These are phyloP conservation scores for Cladophialophora chaetospira DNA, from an alignment of 2,329 filamentous ascomycete species.

Conservation along the genomic window DNA sequence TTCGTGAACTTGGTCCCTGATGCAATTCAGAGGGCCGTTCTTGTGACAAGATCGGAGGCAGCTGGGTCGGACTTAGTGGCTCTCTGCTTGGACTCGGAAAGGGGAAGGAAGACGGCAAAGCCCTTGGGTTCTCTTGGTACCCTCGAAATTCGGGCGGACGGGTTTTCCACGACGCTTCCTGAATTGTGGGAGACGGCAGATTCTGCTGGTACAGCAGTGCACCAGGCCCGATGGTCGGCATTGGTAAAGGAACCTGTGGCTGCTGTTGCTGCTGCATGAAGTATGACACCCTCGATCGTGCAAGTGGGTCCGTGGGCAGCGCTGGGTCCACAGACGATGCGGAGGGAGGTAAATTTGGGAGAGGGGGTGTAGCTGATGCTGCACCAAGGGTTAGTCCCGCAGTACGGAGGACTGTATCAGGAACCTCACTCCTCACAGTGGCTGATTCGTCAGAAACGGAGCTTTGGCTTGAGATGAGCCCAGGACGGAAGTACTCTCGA, in stretches of 20 bases:
- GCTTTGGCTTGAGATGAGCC: conserved; percentile 29
- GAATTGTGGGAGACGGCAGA: conserved; percentile 18
- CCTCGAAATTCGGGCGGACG: conserved; percentile 20
- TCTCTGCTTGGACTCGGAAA: conserved; percentile 8
- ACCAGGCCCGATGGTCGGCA: conserved; percentile 1
- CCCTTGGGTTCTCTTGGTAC: conserved; percentile 18
- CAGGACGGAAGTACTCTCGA: conserved; percentile 24
- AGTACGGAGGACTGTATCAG: conserved; percentile 27
- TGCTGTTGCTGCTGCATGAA: conserved; percentile 19
- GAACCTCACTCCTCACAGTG: conserved; percentile 25
- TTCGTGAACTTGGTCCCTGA: conserved; percentile 15
- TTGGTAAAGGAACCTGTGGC: background rate
- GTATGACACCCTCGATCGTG: conserved; percentile 19
- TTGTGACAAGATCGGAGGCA: conserved; percentile 18
- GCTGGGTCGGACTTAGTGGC: conserved; percentile 14
- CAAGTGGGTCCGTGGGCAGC: conserved; percentile 17
- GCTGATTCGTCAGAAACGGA: conserved; percentile 32
- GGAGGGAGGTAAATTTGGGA: conserved; percentile 11
- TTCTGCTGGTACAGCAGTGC: conserved; percentile 7
- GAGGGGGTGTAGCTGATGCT: conserved; percentile 22
- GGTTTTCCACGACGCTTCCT: conserved; percentile 24
- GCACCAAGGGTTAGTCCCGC: conserved; percentile 24
- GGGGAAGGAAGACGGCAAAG: conserved; percentile 14
- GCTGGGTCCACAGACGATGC: conserved; percentile 8
- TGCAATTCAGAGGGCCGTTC: conserved; percentile 20